A percentile compares a stretch with the other conserved stretches of the same genome.
Evolutionary conservation across 768 basidiomycete species (phyloP).

Genomic region (Kwoniella dendrophila): DNA sequence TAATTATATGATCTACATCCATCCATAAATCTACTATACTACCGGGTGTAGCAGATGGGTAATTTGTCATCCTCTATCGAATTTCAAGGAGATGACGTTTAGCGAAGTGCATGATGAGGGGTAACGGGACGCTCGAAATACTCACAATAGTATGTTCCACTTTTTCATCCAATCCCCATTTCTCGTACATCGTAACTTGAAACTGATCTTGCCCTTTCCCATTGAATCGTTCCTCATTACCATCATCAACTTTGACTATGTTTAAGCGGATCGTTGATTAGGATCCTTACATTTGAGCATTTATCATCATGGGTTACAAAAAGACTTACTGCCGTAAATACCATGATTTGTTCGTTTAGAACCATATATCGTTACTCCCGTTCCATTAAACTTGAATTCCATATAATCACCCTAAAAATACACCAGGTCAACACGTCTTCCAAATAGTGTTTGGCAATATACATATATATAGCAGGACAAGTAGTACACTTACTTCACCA

Average conservation of each 20-base stretch:
- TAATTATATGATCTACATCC: constrained; percentile 19
- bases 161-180: constrained; percentile 14
- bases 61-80: constrained; percentile 11
- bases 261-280: too few relatives aligned
- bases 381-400: constrained; percentile 35
- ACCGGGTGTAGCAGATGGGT: not conserved
- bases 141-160: constrained; percentile 32
- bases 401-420: constrained; percentile 31
- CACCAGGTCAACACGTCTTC: not conserved
- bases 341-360: constrained; percentile 37
- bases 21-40: constrained; percentile 2
- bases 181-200: constrained; percentile 22
- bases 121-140: not conserved
- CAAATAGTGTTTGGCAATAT: not conserved
- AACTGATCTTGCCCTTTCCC: constrained; percentile 1
- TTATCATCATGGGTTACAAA: too few relatives aligned
- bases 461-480: not conserved
- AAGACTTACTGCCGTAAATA: constrained; percentile 17
- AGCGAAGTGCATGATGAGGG: not conserved
- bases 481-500: constrained; percentile 5
- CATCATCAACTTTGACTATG: constrained; percentile 8
- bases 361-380: constrained; percentile 30
- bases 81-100: not conserved
- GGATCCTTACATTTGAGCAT: too few relatives aligned
- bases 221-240: constrained; percentile 5